These are phyloP conservation scores for Yarrowia alimentaria DNA, from an alignment of 805 yeast species.

Conservation along the genomic window DNA sequence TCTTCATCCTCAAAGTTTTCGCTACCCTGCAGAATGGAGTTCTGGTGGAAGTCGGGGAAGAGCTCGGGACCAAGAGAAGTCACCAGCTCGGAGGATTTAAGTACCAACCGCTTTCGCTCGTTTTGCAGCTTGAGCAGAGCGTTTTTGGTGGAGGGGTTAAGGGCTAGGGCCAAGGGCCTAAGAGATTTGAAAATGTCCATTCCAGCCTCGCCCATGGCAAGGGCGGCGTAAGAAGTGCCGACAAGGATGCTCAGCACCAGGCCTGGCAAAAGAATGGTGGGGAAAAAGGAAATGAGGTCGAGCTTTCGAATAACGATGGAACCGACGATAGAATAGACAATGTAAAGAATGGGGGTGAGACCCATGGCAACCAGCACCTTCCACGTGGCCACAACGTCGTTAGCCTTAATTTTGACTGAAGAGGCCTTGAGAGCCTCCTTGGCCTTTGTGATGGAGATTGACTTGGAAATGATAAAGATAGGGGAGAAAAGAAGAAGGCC, in stretches of 20 bases:
- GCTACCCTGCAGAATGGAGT: slow-evolving; percentile 30
- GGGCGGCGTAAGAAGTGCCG: slow-evolving; percentile 71
- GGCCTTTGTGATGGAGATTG: slow-evolving; percentile 71
- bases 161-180: slow-evolving; percentile 65
- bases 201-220: slow-evolving; percentile 89
- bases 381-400: slow-evolving; percentile 97
- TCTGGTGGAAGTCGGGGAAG: slow-evolving; percentile 67
- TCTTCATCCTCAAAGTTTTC: slow-evolving; percentile 30
- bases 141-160: slow-evolving; percentile 41
- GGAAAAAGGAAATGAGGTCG: slow-evolving; percentile 42
- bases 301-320: slow-evolving; percentile 39
- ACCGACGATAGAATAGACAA: slow-evolving; percentile 61
- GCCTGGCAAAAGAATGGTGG: slow-evolving; percentile 57
- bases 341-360: slow-evolving; percentile 81
- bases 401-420: slow-evolving; percentile 85
- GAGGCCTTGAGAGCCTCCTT: slow-evolving; percentile 78
- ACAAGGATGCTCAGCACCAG: slow-evolving; percentile 39
- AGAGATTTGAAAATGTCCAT: slow-evolving; percentile 81
- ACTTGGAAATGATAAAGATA: slow-evolving; percentile 74
- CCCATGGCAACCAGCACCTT: slow-evolving; percentile 87
- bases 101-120: slow-evolving; percentile 60
- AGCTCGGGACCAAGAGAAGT: slow-evolving; percentile 80
- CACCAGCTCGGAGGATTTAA: slow-evolving; percentile 73
- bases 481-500: slow-evolving; percentile 89
- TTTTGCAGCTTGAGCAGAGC: slow-evolving; percentile 54